Evolutionary conservation across 1,284 basidiomycete genomes (phyloP).

Genomic region (Rhizoctonia solani): DNA sequence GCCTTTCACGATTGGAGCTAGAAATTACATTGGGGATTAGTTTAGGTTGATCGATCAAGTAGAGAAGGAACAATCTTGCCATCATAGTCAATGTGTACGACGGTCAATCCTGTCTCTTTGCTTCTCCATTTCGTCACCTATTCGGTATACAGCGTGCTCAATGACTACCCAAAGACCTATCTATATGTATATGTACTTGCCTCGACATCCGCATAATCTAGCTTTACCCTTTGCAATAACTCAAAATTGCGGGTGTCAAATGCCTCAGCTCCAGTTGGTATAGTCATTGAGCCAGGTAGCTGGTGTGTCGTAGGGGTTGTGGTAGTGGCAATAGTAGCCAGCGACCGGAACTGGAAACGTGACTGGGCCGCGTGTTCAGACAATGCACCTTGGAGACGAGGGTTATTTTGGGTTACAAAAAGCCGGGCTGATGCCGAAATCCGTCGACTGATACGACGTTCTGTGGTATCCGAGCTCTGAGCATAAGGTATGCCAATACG

Average conservation of each 20-base stretch:
- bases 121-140: conserved; percentile 83
- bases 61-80: conserved; percentile 51
- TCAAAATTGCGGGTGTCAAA: conserved; percentile 65
- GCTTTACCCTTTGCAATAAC: conserved; percentile 68
- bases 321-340: conserved; percentile 26
- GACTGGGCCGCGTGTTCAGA: background rate
- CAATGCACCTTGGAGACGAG: background rate
- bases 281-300: conserved; percentile 8
- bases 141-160: background rate
- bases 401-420: background rate
- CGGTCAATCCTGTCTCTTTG: conserved; percentile 72
- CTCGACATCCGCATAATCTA: conserved; percentile 74
- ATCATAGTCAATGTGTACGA: conserved; percentile 83
- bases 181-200: background rate
- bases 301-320: background rate
- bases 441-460: conserved; percentile 22
- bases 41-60: conserved; percentile 28
- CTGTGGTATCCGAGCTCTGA: conserved; percentile 19
- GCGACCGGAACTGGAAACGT: conserved; percentile 2
- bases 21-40: conserved; percentile 29
- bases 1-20: conserved; percentile 88
- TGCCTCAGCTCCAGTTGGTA: background rate
- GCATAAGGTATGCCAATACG: conserved; percentile 13
- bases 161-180: background rate
- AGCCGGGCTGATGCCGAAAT: conserved; percentile 12